Percentiles rank a stretch among this genome's conserved stretches.
Conservation (phyloP, 2,329 filamentous ascomycete genomes). For the Byssochlamys sp. region DNA sequence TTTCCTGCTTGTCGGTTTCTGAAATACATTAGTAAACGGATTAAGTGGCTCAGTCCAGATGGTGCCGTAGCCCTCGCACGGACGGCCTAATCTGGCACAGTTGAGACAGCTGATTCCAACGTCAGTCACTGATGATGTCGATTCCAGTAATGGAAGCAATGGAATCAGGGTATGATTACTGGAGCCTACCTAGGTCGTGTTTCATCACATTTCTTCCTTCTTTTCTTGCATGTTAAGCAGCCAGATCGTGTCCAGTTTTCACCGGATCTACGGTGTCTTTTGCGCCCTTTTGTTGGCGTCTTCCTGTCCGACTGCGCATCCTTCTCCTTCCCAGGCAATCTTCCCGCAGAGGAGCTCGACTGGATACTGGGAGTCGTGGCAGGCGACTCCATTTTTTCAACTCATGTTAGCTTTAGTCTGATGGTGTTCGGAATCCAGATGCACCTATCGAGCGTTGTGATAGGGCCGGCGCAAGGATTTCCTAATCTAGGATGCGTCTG, state of each 20-base stretch:
- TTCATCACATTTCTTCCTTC: slow-evolving; percentile 31
- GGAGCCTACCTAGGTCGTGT: slow-evolving; percentile 24
- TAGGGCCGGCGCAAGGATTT: not conserved
- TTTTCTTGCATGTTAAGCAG: slow-evolving; percentile 31
- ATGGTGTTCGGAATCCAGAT: not conserved
- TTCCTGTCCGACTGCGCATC: slow-evolving; percentile 5
- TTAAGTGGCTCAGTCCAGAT: slow-evolving; percentile 27
- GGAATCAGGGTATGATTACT: not conserved
- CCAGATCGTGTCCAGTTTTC: slow-evolving; percentile 29
- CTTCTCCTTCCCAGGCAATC: not conserved
- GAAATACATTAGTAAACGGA: slow-evolving; percentile 23
- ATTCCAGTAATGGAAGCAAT: not conserved
- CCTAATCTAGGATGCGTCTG: not conserved
- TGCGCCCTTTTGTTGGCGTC: slow-evolving; percentile 12
- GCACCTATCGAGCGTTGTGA: not conserved
- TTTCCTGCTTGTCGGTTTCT: slow-evolving; percentile 12
- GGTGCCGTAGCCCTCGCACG: slow-evolving; percentile 30
- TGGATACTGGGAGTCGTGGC: not conserved
- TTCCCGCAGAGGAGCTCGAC: not conserved
- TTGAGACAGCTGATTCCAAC: slow-evolving; percentile 19
- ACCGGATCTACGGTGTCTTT: slow-evolving; percentile 7
- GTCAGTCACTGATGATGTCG: not conserved
- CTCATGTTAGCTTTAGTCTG: not conserved
- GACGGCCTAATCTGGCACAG: slow-evolving; percentile 24
- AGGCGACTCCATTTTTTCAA: not conserved